Conservation (phyloP, 2,329 filamentous ascomycete species). For the Trichophaea hybrida region DNA sequence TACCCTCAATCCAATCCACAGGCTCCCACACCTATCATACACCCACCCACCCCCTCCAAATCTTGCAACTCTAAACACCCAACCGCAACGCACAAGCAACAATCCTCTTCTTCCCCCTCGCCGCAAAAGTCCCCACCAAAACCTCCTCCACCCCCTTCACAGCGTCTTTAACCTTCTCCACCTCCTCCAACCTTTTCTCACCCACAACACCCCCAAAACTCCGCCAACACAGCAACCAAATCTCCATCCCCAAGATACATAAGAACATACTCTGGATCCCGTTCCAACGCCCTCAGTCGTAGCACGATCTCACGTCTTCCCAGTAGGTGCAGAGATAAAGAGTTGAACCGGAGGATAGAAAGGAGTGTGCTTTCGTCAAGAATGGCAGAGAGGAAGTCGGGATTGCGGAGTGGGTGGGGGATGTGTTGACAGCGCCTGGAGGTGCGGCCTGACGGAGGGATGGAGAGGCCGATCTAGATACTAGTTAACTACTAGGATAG, state of each 20-base stretch:
- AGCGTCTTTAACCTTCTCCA: not conserved
- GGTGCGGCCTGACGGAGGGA: not conserved
- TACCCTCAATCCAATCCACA: too few relatives aligned
- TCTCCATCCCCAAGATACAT: not conserved
- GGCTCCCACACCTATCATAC: too few relatives aligned
- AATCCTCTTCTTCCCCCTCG: too few relatives aligned
- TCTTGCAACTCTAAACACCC: too few relatives aligned
- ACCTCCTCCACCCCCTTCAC: too few relatives aligned
- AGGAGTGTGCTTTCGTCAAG: not conserved
- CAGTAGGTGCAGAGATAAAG: not conserved
- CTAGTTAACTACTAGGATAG: not conserved
- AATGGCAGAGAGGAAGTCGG: not conserved
- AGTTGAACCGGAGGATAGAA: not conserved
- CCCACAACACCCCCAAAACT: not conserved
- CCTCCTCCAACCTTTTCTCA: not conserved
- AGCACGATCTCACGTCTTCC: not conserved
- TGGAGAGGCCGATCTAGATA: not conserved
- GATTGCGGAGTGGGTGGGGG: not conserved
- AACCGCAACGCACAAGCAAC: too few relatives aligned
- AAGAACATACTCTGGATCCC: slow-evolving; percentile 1
- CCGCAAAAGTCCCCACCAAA: too few relatives aligned
- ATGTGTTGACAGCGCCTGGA: not conserved
- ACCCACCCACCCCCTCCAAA: too few relatives aligned
- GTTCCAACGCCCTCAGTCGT: not conserved
- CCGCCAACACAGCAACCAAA: not conserved